Evolutionary conservation across 1,284 basidiomycete species (phyloP), one percentile per base, ranked within the genome.

Genomic region (Trichosporon sp.): DNA sequence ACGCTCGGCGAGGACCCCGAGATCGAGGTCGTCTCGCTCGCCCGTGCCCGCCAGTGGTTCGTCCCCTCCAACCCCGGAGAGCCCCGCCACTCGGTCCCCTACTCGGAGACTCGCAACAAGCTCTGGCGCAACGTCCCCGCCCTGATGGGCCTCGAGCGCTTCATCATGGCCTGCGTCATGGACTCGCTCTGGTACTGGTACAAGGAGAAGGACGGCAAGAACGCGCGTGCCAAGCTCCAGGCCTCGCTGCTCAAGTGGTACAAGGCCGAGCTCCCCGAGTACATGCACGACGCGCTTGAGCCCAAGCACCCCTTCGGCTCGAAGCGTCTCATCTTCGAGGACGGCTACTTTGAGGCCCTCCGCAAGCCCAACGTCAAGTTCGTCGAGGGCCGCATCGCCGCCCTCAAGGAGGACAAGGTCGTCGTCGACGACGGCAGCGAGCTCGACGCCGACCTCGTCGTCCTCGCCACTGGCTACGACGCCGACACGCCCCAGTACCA

Each of bases 291-390:
- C 58, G 63, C 61, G 59, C 46, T 68, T 27, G 60, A 57, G 56
- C 23, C 49, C 14, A 60, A 44, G 23, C 23, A 34, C 46, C 52
- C 63, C 21, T 65, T 65, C 64, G 52, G 56, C 52, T 61, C 60
- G 19, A 65, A 65, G 64, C 64, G 64, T 21, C 63, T 61, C 44
- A 56, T 68, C 49, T 68, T 63, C n/a, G 66, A 68, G 59, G 66
- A 68, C 58, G 66, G 66, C 31, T 68, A 68, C 64, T 65, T 68
- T 56, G 66, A 62, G 7, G 57, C 66, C 9, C 61, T 68, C 62
- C 65, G 65, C 64, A 54, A 58, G 21, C 56, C 56, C 4, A 62
- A 68, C 37, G 56, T 56, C 62, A 56, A 60, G 33, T 62, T 64
- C 0, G 58, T 68, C 25, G 63, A 65, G 44, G 66, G 66, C 52